Conservation (phyloP, 139 green algal species). For the Coelastrella sp. region DNA sequence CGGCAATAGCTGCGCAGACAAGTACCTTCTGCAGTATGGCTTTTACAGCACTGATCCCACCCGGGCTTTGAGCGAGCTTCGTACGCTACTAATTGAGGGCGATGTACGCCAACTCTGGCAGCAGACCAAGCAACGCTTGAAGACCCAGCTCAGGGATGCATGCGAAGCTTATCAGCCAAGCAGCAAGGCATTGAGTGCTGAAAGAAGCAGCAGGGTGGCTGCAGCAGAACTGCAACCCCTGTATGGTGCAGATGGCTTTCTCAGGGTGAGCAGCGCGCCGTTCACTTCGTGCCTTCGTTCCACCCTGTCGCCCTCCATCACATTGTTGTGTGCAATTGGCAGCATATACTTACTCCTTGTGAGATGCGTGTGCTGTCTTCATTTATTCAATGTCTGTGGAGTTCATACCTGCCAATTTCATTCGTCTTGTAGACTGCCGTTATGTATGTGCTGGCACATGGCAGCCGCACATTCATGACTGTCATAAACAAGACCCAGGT, state of each 20-base stretch:
- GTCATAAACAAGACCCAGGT: conserved; percentile 58
- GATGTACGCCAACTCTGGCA: conserved; percentile 46
- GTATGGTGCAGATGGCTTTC: conserved; percentile 49
- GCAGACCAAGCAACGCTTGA: conserved; percentile 40
- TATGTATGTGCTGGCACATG: conserved; percentile 50
- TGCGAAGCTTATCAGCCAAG: conserved; percentile 15
- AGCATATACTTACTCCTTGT: too few relatives aligned
- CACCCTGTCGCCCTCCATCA: too few relatives aligned
- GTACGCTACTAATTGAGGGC: background rate
- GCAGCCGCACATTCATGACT: conserved; percentile 48
- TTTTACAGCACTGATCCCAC: conserved; percentile 28
- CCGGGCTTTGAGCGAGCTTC: conserved; percentile 12
- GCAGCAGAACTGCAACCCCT: conserved; percentile 44
- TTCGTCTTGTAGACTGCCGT: conserved; percentile 33
- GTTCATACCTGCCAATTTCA: too few relatives aligned
- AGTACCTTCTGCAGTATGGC: conserved; percentile 33
- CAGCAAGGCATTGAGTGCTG: background rate
- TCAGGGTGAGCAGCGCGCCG: conserved; percentile 53
- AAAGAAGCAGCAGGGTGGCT: background rate
- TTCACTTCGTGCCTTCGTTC: too few relatives aligned
- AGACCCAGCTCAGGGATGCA: conserved; percentile 46
- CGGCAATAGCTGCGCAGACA: conserved; percentile 20
- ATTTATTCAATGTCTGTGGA: too few relatives aligned
- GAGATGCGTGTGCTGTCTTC: too few relatives aligned
- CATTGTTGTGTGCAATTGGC: too few relatives aligned